Base-by-base conservation (phyloP, 805 yeast species). In the Pichia kluyveri region DNA sequence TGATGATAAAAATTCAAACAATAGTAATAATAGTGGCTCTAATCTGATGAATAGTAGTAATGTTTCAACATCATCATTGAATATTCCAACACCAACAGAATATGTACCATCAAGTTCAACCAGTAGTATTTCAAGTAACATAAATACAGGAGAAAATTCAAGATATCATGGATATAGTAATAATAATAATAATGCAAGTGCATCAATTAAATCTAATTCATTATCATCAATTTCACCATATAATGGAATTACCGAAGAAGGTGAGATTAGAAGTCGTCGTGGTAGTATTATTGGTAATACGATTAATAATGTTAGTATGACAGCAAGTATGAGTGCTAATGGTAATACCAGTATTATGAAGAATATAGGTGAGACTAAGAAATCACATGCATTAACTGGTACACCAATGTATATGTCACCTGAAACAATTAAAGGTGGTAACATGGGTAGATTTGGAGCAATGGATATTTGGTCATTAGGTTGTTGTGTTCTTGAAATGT, bases 321-420 rank as follows among this genome's bases (percentile, higher is more conserved):
- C 26, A 23, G 5, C 26, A 3, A 23, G 23, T 19, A 19, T 4
- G 3, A 19, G 5, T 23, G 26, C 26, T 1, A 23, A 23, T 23
- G 26, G 26, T 5, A 23, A 23, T 23, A 23, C 34, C 7, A 4
- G 4, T 3, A 39, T 11, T 39, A 34, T 14, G 38, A 36, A 28
- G 43, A 47, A 11, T 32, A 3, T 42, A 8, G n/a, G 45, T 9
- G 51, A 51, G 26, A 48, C 49, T 19, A 42, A 40, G 30, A 61
- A 59, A 43, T 57, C 63, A 5, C 61, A 61, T 47, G 60, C 58
- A 14, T 74, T 85, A 71, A 82, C 95, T 2, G 99, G 99, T 38
- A 93, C 99, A 0, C 98, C 98, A 15, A 93, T 91, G 97, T 93
- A 93, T 67, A 91, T 93, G 98, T 88, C 98, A 0, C 99, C 99